A percentile compares a stretch with the other conserved stretches of the same genome.
Conservation (phyloP, 1,284 basidiomycete genomes). For the Psilocybe mexicana region DNA sequence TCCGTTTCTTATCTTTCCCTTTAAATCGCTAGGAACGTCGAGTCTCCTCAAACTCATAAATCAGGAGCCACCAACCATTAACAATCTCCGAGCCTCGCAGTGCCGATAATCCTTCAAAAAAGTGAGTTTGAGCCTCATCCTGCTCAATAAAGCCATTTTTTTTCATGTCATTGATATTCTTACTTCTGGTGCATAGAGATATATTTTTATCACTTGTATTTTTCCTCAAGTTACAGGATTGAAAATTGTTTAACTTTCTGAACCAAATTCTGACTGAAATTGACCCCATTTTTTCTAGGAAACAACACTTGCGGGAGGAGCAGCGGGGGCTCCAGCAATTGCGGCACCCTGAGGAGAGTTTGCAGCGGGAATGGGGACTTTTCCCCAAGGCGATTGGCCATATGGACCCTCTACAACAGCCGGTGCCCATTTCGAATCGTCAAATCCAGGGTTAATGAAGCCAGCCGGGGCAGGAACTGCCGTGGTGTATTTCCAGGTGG, state of each 20-base stretch:
- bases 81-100: too few species aligned
- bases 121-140: too few species aligned
- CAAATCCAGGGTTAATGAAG: slow-evolving; percentile 24
- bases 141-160: too few species aligned
- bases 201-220: too few species aligned
- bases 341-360: slow-evolving; percentile 7
- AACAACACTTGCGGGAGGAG: neutral
- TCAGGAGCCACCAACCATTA: too few species aligned
- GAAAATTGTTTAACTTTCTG: neutral
- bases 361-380: slow-evolving; percentile 15
- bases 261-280: neutral
- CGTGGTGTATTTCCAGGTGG: slow-evolving; percentile 17
- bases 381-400: slow-evolving; percentile 26
- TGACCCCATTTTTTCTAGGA: neutral
- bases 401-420: slow-evolving; percentile 25
- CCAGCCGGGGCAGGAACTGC: slow-evolving; percentile 14
- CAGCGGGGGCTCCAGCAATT: slow-evolving; percentile 5
- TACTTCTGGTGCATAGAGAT: too few species aligned
- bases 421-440: slow-evolving; percentile 25
- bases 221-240: too few species aligned
- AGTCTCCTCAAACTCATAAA: too few species aligned
- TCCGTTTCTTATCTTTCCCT: too few species aligned
- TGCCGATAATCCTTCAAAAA: too few species aligned
- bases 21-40: too few species aligned
- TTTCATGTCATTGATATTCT: too few species aligned